Evolutionary conservation across 1,284 basidiomycete species (phyloP).

Genomic region (Wallemia mellicola): DNA sequence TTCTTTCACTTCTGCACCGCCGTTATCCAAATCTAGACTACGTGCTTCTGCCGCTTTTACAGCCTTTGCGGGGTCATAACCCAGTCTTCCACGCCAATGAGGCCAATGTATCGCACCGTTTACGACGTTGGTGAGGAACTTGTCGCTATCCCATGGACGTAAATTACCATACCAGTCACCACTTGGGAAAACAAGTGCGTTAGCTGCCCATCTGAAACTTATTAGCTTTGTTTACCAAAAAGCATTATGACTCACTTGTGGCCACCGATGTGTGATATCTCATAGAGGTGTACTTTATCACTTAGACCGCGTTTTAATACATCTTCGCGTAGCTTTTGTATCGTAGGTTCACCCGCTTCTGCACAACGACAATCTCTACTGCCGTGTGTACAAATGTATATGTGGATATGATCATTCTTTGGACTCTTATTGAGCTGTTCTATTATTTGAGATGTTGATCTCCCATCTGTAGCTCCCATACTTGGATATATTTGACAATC

Average conservation of each 20-base stretch:
- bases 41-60: neutral
- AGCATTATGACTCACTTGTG: conserved; percentile 30
- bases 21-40: neutral
- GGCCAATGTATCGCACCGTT: conserved; percentile 10
- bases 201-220: conserved; percentile 53
- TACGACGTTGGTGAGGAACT: conserved; percentile 24
- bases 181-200: conserved; percentile 37
- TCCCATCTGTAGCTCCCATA: neutral
- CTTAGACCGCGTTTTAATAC: conserved; percentile 9
- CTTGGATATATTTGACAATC: neutral
- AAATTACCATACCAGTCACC: conserved; percentile 47
- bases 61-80: conserved; percentile 10
- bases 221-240: neutral
- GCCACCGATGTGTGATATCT: conserved; percentile 50
- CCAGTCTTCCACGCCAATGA: conserved; percentile 44
- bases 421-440: neutral
- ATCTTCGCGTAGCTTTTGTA: conserved; percentile 15
- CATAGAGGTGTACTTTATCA: conserved; percentile 21
- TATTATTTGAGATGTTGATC: neutral
- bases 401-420: conserved; percentile 6
- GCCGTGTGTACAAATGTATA: conserved; percentile 45
- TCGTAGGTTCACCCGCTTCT: conserved; percentile 24
- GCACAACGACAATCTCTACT: conserved; percentile 42
- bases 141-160: conserved; percentile 24
- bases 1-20: neutral